Percentiles rank a stretch among this genome's conserved stretches.
phyloP scores from a whole-genome alignment of 768 basidiomycete species.

The Dioszegia aurantiaca region DNA sequence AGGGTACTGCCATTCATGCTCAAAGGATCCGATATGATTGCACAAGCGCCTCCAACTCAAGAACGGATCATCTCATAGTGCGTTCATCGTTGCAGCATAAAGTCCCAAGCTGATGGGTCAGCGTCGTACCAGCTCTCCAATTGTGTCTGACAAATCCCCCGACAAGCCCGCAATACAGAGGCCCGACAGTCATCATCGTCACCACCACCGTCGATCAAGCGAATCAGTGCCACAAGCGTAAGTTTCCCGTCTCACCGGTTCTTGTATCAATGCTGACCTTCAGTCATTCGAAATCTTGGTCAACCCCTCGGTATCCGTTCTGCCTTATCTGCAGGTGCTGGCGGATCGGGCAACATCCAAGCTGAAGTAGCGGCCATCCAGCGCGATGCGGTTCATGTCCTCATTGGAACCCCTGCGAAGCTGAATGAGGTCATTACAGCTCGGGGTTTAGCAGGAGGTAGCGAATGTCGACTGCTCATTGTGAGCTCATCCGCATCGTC shows the following conservation, averaged over 20 bases:
- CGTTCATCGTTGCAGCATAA: conserved; percentile 55
- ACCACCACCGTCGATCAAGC: conserved; percentile 99
- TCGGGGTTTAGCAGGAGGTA: conserved; percentile 70
- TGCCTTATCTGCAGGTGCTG: conserved; percentile 73
- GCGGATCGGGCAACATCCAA: conserved; percentile 61
- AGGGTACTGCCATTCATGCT: conserved; percentile 92
- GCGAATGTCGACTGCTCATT: conserved; percentile 87
- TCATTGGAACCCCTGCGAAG: conserved; percentile 96
- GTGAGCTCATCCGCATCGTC: conserved; percentile 28
- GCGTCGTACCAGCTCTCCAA: conserved; percentile 50
- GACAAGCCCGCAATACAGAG: conserved; percentile 60
- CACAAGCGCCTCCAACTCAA: conserved; percentile 96
- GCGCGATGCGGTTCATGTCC: conserved; percentile 88
- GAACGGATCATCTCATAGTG: conserved; percentile 93
- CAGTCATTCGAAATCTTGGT: conserved; percentile 71
- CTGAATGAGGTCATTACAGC: conserved; percentile 84
- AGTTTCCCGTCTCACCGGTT: background rate
- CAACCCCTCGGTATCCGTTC: conserved; percentile 87
- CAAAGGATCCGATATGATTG: conserved; percentile 87
- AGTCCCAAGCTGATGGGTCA: conserved; percentile 17
- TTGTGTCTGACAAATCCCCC: conserved; percentile 58
- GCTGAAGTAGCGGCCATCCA: conserved; percentile 80
- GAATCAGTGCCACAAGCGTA: conserved; percentile 68
- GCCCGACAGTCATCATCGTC: conserved; percentile 85
- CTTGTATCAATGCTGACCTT: conserved; percentile 1